A percentile compares a stretch with the other conserved stretches of the same genome.
phyloP scores from a whole-genome alignment of 2,329 filamentous ascomycete species.

The Daldinia sp. region DNA sequence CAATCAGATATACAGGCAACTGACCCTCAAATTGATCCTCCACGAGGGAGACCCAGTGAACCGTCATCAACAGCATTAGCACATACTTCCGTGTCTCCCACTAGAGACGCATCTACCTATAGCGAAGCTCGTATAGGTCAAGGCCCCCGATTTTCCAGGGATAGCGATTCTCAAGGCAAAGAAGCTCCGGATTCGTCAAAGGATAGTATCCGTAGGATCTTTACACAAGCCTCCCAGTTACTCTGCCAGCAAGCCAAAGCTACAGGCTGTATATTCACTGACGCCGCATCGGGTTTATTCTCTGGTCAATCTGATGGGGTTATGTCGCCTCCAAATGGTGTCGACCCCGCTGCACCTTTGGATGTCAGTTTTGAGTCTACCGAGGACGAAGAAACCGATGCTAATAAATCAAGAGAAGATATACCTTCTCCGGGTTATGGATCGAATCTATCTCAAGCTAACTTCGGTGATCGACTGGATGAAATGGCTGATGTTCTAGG shows the following conservation, averaged over 20 bases:
- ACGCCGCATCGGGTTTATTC: slow-evolving; percentile 37
- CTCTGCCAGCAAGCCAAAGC: slow-evolving; percentile 42
- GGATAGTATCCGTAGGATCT: slow-evolving; percentile 38
- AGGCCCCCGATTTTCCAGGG: slow-evolving; percentile 30
- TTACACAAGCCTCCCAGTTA: slow-evolving; percentile 41
- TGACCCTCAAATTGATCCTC: slow-evolving; percentile 32
- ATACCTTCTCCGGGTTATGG: background rate
- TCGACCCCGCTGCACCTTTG: slow-evolving; percentile 11
- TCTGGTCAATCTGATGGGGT: slow-evolving; percentile 21
- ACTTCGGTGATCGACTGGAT: slow-evolving; percentile 25
- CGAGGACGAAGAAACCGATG: slow-evolving; percentile 35
- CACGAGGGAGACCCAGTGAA: slow-evolving; percentile 22
- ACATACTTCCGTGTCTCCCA: slow-evolving; percentile 2
- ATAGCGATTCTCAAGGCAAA: slow-evolving; percentile 15
- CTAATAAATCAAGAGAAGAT: background rate
- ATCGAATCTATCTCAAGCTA: slow-evolving; percentile 12
- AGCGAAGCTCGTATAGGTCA: slow-evolving; percentile 5
- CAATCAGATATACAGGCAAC: slow-evolving; percentile 30
- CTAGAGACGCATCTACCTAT: background rate
- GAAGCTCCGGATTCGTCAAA: slow-evolving; percentile 29
- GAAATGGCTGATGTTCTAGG: slow-evolving; percentile 38
- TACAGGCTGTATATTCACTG: slow-evolving; percentile 40
- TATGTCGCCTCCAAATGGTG: slow-evolving; percentile 25
- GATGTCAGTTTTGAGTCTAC: slow-evolving; percentile 34
- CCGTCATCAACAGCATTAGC: background rate